phyloP scores from a whole-genome alignment of 768 basidiomycete genomes.

The Atractiella rhizophila region DNA sequence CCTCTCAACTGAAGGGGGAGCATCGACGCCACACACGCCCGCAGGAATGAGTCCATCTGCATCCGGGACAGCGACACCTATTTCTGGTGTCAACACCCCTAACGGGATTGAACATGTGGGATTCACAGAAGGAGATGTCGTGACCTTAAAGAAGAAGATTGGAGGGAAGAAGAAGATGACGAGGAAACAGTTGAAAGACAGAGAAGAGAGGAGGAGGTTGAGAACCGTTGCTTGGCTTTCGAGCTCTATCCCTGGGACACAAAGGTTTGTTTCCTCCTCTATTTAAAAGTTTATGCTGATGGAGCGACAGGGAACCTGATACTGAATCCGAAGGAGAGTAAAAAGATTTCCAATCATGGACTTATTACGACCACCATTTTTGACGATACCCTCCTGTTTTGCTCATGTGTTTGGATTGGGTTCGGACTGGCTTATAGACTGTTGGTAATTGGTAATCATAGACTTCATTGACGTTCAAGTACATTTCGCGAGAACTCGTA shows the following conservation, averaged over 20 bases:
- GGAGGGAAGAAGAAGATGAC: slow-evolving; percentile 57
- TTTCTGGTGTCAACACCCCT: slow-evolving; percentile 20
- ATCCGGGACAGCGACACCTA: slow-evolving; percentile 24
- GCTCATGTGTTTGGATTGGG: no score
- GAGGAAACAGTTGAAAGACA: slow-evolving; percentile 67
- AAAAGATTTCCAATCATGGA: no score
- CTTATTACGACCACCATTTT: no score
- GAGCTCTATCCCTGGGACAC: slow-evolving; percentile 1
- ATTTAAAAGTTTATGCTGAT: no score
- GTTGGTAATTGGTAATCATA: no score
- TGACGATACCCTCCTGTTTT: no score
- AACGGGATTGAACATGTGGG: slow-evolving; percentile 12
- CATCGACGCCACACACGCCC: slow-evolving; percentile 25
- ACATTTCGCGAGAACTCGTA: no score
- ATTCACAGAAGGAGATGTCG: slow-evolving; percentile 15
- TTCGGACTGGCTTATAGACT: no score
- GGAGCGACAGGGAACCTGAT: slow-evolving; percentile 1
- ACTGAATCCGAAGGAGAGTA: slow-evolving; percentile 8
- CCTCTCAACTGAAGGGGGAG: slow-evolving; percentile 40
- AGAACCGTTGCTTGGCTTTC: slow-evolving; percentile 4
- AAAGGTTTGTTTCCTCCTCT: no score
- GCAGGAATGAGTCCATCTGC: slow-evolving; percentile 47
- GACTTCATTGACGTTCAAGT: no score
- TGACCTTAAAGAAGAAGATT: slow-evolving; percentile 29
- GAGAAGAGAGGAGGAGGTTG: slow-evolving; percentile 55